Conservation (phyloP, 1,284 basidiomycete species). For the Somion occarium region DNA sequence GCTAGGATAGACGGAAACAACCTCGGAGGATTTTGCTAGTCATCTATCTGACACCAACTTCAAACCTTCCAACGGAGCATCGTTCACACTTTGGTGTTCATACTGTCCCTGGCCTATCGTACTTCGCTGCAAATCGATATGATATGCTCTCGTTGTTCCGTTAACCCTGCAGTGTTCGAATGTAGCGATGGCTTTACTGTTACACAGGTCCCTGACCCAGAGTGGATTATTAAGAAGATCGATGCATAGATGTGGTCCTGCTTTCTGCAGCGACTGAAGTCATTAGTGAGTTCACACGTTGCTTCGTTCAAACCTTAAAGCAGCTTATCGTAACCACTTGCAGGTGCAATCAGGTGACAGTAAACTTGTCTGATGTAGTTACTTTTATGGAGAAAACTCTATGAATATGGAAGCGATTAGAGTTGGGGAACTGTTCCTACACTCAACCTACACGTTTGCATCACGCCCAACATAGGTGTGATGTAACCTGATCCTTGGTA, state of each 20-base stretch:
- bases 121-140: conserved; percentile 27
- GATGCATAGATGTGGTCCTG: conserved; percentile 6
- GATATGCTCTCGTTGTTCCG: conserved; percentile 17
- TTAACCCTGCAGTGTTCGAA: conserved; percentile 20
- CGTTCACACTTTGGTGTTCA: conserved; percentile 25
- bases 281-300: neutral
- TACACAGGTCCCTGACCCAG: conserved; percentile 29
- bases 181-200: conserved; percentile 30
- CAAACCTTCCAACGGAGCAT: conserved; percentile 33
- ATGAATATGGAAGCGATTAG: too few relatives aligned
- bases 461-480: too few relatives aligned
- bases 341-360: too few relatives aligned
- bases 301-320: conserved; percentile 5
- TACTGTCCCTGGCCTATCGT: conserved; percentile 21
- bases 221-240: conserved; percentile 39
- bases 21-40: conserved; percentile 26
- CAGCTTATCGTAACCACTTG: neutral
- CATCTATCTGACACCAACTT: conserved; percentile 32
- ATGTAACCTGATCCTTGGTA: too few relatives aligned
- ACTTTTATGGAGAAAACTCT: too few relatives aligned
- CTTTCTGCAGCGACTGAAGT: neutral
- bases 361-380: too few relatives aligned
- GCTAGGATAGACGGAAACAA: conserved; percentile 32
- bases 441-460: too few relatives aligned
- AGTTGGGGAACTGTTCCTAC: too few relatives aligned